phyloP scores from a whole-genome alignment of 495 filamentous ascomycete genomes.

The Penicillium paradoxum region DNA sequence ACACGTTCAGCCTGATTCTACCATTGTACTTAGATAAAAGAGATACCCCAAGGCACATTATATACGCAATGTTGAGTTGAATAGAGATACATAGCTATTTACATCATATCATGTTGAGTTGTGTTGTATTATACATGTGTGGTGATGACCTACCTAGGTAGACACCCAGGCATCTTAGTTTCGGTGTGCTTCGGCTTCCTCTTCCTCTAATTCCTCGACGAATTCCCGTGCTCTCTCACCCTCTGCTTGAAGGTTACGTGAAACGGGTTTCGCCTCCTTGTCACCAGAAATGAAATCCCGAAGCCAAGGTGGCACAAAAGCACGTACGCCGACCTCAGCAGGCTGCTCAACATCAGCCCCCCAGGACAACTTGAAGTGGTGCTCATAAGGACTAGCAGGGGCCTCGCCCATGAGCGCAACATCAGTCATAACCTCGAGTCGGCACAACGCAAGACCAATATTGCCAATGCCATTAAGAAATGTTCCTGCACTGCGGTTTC shows the following conservation, averaged over 20 bases:
- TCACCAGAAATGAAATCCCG: slow-evolving; percentile 37
- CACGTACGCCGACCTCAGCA: slow-evolving; percentile 63
- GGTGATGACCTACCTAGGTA: too few relatives aligned
- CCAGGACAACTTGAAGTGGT: slow-evolving; percentile 53
- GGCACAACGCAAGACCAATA: slow-evolving; percentile 80
- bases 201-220: slow-evolving; percentile 39
- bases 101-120: slow-evolving; percentile 6
- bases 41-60: slow-evolving; percentile 12
- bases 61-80: slow-evolving; percentile 1
- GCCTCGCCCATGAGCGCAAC: slow-evolving; percentile 59
- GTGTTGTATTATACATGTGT: slow-evolving; percentile 22
- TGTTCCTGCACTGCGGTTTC: slow-evolving; percentile 68
- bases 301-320: slow-evolving; percentile 82
- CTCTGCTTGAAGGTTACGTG: slow-evolving; percentile 18
- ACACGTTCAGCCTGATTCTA: not conserved
- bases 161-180: not conserved
- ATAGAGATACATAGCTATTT: slow-evolving; percentile 14
- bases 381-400: slow-evolving; percentile 45
- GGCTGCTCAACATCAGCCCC: slow-evolving; percentile 29
- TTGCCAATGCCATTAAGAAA: slow-evolving; percentile 74
- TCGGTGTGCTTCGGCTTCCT: slow-evolving; percentile 23
- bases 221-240: slow-evolving; percentile 34
- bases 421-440: slow-evolving; percentile 86
- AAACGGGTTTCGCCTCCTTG: slow-evolving; percentile 22
- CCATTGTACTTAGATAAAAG: not conserved